A percentile compares a stretch with the other conserved stretches of the same genome.
phyloP scores from a whole-genome alignment of 2,329 filamentous ascomycete species.

The Colletotrichum aenigma region DNA sequence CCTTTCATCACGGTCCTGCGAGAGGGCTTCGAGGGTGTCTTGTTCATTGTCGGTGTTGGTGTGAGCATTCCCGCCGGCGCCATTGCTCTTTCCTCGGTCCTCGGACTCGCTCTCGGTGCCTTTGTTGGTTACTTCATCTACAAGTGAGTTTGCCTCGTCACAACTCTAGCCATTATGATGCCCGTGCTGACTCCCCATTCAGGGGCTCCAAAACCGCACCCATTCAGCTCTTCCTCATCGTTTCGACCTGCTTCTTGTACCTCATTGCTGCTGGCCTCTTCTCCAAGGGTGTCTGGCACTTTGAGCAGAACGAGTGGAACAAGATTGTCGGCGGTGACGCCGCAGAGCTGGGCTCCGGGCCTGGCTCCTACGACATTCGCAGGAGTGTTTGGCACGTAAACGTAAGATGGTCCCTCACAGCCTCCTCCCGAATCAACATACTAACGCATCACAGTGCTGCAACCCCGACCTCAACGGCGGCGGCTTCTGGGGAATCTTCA shows the following conservation, averaged over 20 bases:
- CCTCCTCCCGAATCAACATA: slow-evolving; percentile 32
- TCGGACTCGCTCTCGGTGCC: slow-evolving; percentile 66
- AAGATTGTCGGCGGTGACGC: slow-evolving; percentile 62
- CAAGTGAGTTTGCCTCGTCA: slow-evolving; percentile 50
- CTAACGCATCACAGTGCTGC: slow-evolving; percentile 55
- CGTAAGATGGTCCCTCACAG: slow-evolving; percentile 43
- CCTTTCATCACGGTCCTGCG: slow-evolving; percentile 80
- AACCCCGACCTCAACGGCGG: slow-evolving; percentile 68
- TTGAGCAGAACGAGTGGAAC: slow-evolving; percentile 70
- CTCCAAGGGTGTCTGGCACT: slow-evolving; percentile 74
- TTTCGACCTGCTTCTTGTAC: slow-evolving; percentile 80
- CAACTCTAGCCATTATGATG: no score
- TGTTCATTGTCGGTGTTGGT: slow-evolving; percentile 80
- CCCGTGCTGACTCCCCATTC: slow-evolving; percentile 46
- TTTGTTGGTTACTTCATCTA: slow-evolving; percentile 74
- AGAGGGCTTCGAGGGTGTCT: slow-evolving; percentile 77
- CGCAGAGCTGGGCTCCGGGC: slow-evolving; percentile 55
- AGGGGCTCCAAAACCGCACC: slow-evolving; percentile 33
- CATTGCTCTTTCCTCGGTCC: slow-evolving; percentile 73
- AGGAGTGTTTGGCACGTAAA: slow-evolving; percentile 84
- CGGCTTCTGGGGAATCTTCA: slow-evolving; percentile 76
- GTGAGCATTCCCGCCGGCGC: slow-evolving; percentile 70
- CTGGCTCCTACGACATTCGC: slow-evolving; percentile 79
- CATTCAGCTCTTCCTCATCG: slow-evolving; percentile 73
- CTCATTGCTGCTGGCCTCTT: slow-evolving; percentile 82